phyloP scores from a whole-genome alignment of 192 early-diverging fungal genomes.

The Umbelopsis ramanniana region DNA sequence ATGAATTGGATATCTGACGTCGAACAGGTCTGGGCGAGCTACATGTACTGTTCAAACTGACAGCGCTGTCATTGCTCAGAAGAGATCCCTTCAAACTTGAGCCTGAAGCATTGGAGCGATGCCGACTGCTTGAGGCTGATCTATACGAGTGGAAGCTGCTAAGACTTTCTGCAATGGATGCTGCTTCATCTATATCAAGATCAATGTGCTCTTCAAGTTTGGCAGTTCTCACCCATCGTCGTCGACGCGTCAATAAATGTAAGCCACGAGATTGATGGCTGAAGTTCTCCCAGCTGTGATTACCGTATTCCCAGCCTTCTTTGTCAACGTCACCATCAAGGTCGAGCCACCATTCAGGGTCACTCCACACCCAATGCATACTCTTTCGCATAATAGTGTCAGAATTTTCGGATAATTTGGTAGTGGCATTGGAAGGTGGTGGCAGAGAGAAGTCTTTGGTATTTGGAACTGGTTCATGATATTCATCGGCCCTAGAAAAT shows the following conservation, averaged over 20 bases:
- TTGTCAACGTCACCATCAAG: slow-evolving; percentile 41
- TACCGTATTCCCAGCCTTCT: slow-evolving; percentile 56
- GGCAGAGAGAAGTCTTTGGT: slow-evolving; percentile 49
- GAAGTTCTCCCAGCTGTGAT: slow-evolving; percentile 51
- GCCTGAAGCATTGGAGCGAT: background rate
- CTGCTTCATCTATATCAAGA: slow-evolving; percentile 32
- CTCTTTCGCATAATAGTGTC: slow-evolving; percentile 51
- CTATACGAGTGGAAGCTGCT: background rate
- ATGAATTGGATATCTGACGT: slow-evolving; percentile 4
- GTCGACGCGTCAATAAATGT: slow-evolving; percentile 47
- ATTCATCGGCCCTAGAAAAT: slow-evolving; percentile 49
- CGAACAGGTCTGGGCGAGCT: slow-evolving; percentile 9
- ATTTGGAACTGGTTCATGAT: slow-evolving; percentile 49
- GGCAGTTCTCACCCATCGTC: slow-evolving; percentile 51
- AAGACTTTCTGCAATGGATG: slow-evolving; percentile 25
- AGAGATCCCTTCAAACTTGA: slow-evolving; percentile 12
- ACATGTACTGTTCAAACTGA: background rate
- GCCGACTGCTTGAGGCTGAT: background rate
- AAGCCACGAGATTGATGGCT: slow-evolving; percentile 38
- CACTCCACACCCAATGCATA: slow-evolving; percentile 52
- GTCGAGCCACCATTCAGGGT: slow-evolving; percentile 50
- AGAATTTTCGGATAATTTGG: slow-evolving; percentile 39
- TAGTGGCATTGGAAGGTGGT: slow-evolving; percentile 36
- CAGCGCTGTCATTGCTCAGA: slow-evolving; percentile 10
- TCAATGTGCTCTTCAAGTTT: slow-evolving; percentile 47